Evolutionary conservation across 2,329 filamentous ascomycete genomes (phyloP), one percentile per base, ranked within the genome.

Genomic region (Penicillium sumatraense): DNA sequence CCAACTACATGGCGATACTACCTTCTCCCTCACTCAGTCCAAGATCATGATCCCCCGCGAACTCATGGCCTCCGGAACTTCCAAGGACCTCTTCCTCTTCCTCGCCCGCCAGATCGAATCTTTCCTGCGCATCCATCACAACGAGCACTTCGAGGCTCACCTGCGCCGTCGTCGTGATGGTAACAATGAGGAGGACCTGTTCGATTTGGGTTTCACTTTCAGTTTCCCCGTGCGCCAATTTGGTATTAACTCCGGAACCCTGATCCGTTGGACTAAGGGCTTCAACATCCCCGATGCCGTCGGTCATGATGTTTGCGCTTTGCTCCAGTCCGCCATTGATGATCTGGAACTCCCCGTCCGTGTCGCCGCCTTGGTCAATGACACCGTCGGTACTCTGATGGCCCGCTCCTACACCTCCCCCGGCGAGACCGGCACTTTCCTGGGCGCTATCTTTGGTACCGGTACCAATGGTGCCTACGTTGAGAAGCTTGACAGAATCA

Each of bases 251-350:
- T 93, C 92, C 78, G 95, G 95, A 58, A 89, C 88, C 54, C 82
- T 99, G 51, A 95, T 97, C 76, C 87, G 95, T 65, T 99, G 95
- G 95, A 99, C 95, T 54, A 99, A 99, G 80, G 95, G 95, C 49
- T 99, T 97, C 72, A 91, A 98, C 72, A 98, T 99, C 63, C 84
- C 87, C n/a, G 95, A 98, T 71, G 90, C 93, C 1, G 77, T 99
- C 55, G 95, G 93, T 66, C 89, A 97, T 76, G 95, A 99, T 73
- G 93, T 99, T 27, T 99, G 95, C 74, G 88, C 86, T 38, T 80
- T 99, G 59, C 83, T 99, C 31, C 95, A 99, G 77, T 79, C 80
- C 18, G 95, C 97, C 75, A 93, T 99, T 67, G 91, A 98, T 76
- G 86, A 86, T 57, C 85, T 97, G 35, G 81, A 86, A 56, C 85